Conservation (phyloP, 208 protist species). For the Tritrichomonas musculus region DNA sequence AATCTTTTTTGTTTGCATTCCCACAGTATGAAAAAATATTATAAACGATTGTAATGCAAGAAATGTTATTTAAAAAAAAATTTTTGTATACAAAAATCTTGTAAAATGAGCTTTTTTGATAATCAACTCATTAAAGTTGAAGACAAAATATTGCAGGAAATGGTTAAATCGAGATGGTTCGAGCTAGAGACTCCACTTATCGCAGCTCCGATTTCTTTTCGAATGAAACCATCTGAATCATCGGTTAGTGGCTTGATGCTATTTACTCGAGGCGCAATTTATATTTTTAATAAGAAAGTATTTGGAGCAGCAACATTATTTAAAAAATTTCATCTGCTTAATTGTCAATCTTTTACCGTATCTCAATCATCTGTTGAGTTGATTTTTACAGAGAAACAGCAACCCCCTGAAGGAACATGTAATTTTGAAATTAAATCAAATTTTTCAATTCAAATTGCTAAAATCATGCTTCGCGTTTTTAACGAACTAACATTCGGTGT, state of each 20-base stretch:
- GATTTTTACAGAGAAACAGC: no score
- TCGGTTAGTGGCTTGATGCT: background rate
- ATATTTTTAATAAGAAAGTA: slow-evolving; percentile 9
- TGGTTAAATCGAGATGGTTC: background rate
- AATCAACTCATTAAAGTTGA: background rate
- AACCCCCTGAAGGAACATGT: background rate
- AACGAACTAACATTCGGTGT: background rate
- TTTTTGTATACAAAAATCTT: no score
- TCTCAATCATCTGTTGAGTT: background rate
- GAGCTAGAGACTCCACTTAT: background rate
- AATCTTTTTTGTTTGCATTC: no score
- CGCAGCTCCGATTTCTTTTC: background rate
- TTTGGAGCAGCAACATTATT: background rate
- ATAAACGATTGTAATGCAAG: no score
- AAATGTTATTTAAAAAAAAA: no score
- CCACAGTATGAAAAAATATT: no score
- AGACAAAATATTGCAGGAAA: background rate
- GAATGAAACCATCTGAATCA: background rate
- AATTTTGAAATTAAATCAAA: background rate
- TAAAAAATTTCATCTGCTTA: background rate
- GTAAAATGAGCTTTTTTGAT: no score
- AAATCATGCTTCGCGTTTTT: background rate
- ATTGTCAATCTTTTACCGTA: background rate
- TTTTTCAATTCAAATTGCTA: background rate
- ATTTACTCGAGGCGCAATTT: background rate